A percentile compares a stretch with the other conserved stretches of the same genome.
These are phyloP conservation scores for Linaria vulgaris DNA, from an alignment of 257 asterid genomes.

Conservation along the genomic window DNA sequence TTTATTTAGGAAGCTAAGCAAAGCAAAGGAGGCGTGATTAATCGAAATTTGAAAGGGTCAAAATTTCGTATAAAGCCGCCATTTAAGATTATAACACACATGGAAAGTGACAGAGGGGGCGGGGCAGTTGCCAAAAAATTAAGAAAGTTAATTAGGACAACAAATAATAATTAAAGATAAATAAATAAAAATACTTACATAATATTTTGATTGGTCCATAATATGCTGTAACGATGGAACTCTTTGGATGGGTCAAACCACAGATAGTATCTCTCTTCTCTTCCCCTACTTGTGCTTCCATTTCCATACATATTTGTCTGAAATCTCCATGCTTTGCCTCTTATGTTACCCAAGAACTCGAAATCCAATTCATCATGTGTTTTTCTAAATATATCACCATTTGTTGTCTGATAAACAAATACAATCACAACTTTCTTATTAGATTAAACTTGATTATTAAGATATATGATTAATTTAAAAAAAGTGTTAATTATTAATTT, in stretches of 20 bases:
- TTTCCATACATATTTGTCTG: constrained; percentile 96
- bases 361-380: constrained; percentile 88
- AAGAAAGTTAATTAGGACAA: not conserved
- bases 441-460: no score
- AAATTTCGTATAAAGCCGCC: constrained; percentile 33
- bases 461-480: no score
- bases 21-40: constrained; percentile 8
- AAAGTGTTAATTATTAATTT: not conserved
- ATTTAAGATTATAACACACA: constrained; percentile 26
- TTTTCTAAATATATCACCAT: constrained; percentile 60
- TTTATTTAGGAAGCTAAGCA: constrained; percentile 32
- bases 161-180: not conserved
- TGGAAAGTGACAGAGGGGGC: constrained; percentile 17
- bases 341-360: constrained; percentile 83
- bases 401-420: constrained; percentile 57
- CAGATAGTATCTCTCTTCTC: constrained; percentile 84
- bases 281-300: constrained; percentile 86
- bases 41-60: constrained; percentile 45
- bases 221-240: constrained; percentile 68
- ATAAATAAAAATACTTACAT: constrained; percentile 45
- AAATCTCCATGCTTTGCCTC: constrained; percentile 89
- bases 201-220: constrained; percentile 79
- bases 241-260: constrained; percentile 87
- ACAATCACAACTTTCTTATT: no score
- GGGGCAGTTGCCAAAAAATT: constrained; percentile 3